A percentile compares a stretch with the other conserved stretches of the same genome.
These are phyloP conservation scores for Herpetomonas samuelpessoai DNA, from an alignment of 208 protist species.

Conservation along the genomic window DNA sequence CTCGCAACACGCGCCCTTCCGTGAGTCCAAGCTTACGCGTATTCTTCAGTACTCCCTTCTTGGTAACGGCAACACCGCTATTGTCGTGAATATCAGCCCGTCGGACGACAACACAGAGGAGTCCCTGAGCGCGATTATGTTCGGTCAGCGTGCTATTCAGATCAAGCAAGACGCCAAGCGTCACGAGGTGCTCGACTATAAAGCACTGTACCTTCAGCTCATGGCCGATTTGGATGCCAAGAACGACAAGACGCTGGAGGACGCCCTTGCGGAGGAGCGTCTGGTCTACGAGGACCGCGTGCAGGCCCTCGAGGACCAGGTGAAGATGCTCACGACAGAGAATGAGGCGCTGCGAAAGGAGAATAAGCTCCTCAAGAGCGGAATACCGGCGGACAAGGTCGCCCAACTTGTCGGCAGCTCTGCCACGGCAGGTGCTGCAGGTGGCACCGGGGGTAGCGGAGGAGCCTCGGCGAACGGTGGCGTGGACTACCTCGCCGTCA, in stretches of 20 bases:
- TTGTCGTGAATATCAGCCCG: conserved; percentile 90
- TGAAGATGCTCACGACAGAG: conserved; percentile 62
- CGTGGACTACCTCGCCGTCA: conserved; percentile 42
- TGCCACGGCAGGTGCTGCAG: not conserved
- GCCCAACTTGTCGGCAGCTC: conserved; percentile 7
- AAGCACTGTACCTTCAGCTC: conserved; percentile 85
- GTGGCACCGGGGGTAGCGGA: not conserved
- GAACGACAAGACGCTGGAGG: conserved; percentile 74
- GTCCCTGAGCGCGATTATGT: conserved; percentile 82
- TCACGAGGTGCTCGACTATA: conserved; percentile 92
- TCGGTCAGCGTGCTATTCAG: conserved; percentile 91
- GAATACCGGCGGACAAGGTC: conserved; percentile 35
- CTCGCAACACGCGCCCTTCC: conserved; percentile 82
- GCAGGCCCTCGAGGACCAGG: conserved; percentile 44
- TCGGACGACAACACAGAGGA: conserved; percentile 85
- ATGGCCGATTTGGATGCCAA: conserved; percentile 85
- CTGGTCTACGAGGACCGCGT: conserved; percentile 76
- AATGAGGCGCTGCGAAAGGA: conserved; percentile 59
- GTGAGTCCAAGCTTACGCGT: conserved; percentile 94
- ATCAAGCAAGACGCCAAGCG: conserved; percentile 91
- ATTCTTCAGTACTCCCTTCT: conserved; percentile 92
- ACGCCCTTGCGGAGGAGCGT: conserved; percentile 69
- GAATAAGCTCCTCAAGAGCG: conserved; percentile 31
- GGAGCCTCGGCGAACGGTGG: conserved; percentile 2
- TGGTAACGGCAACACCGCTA: conserved; percentile 89